These are phyloP conservation scores for Epicoccum sorghinum DNA, from an alignment of 2,329 filamentous ascomycete genomes.

Conservation along the genomic window DNA sequence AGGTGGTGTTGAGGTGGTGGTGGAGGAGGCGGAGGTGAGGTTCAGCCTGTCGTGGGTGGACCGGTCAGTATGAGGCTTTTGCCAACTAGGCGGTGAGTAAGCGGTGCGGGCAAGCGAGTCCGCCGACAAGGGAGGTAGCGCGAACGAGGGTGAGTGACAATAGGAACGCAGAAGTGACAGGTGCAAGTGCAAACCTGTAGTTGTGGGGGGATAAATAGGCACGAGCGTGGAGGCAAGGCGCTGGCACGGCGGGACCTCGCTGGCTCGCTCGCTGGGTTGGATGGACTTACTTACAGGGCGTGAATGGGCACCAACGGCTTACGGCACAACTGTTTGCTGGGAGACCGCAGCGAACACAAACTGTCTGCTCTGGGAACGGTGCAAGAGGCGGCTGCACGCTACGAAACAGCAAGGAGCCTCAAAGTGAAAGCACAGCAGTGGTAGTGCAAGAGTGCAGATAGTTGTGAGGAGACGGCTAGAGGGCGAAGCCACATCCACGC, in stretches of 20 bases:
- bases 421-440: constrained; percentile 30
- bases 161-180: neutral
- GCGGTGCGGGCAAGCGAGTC: constrained; percentile 38
- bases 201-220: constrained; percentile 24
- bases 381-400: constrained; percentile 39
- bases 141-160: constrained; percentile 20
- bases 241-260: constrained; percentile 33
- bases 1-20: constrained; percentile 27
- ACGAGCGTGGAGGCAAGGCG: constrained; percentile 23
- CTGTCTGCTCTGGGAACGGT: constrained; percentile 22
- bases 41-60: constrained; percentile 46
- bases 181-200: constrained; percentile 4
- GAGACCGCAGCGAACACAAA: constrained; percentile 19
- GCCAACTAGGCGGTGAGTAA: constrained; percentile 52
- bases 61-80: constrained; percentile 51
- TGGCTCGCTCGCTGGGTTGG: constrained; percentile 32
- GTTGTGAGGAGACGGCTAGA: constrained; percentile 25
- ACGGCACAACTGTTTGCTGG: constrained; percentile 26
- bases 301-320: constrained; percentile 46
- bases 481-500: constrained; percentile 9
- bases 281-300: constrained; percentile 38
- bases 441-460: constrained; percentile 31
- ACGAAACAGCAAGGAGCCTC: constrained; percentile 36
- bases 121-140: constrained; percentile 22
- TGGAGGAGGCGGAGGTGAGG: constrained; percentile 27